Evolutionary conservation across 768 basidiomycete genomes (phyloP), one percentile per base, ranked within the genome.

Genomic region (Psilocybe tampanensis): DNA sequence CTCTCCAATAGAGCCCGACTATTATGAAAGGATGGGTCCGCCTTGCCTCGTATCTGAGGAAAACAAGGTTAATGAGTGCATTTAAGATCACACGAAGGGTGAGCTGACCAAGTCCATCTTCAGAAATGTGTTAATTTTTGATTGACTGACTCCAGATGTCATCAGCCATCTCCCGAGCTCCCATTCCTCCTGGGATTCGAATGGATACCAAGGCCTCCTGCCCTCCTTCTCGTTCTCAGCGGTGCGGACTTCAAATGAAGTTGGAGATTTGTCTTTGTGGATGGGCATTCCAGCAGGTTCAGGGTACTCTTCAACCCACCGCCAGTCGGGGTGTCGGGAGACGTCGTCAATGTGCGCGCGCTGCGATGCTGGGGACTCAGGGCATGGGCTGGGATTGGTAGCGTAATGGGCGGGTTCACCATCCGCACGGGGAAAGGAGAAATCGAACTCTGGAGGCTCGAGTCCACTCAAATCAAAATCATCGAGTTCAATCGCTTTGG

Each of bases 161-260:
- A 68, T 64, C 23, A 78, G 47, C 73, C 70, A 77, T n/a, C 53
- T 42, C 1, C 62, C 76, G 2, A 77, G 50, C 33, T 72, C 69
- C 66, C 72, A 75, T 22, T 77, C 70, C 8, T 72, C 72, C 23
- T 60, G 48, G 33, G 55, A 61, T 17, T 59, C 59, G 54, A 75
- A 76, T 5, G 74, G 72, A 5, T 59, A 60, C 65, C 66, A 71
- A 12, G 60, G 58, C 13, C 49, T 32, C 26, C 12, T 21, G 11
- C 52, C 24, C 1, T 23, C 23, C 0, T 6, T 12, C 2, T 52
- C 26, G 5, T 39, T 13, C 36, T 39, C n/a, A 13, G 36, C 36
- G 7, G 12, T 3, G 4, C 12, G 36, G 4, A 3, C 12, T 39
- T 15, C 36, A 13, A 39, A 39, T 34, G 7, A 8, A 15, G 33